Conservation (phyloP, 768 basidiomycete species). For the Phlegmacium glaucopus region DNA sequence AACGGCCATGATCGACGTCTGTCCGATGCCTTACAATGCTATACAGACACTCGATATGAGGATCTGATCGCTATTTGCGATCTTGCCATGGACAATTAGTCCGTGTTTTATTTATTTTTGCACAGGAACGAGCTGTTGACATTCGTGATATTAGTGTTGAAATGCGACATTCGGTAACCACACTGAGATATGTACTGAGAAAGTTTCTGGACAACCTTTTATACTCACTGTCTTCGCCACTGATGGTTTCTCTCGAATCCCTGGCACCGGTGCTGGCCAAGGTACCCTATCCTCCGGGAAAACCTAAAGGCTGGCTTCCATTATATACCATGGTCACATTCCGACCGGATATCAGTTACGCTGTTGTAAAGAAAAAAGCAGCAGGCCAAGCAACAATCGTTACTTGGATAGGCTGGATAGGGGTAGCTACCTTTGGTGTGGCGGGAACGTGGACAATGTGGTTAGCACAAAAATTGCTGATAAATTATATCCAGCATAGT, state of each 20-base stretch:
- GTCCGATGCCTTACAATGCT: slow-evolving; percentile 66
- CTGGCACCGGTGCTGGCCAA: slow-evolving; percentile 44
- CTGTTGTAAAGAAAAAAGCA: slow-evolving; percentile 70
- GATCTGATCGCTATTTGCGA: slow-evolving; percentile 90
- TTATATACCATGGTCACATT: slow-evolving; percentile 99
- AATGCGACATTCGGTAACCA: slow-evolving; percentile 92
- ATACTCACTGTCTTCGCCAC: slow-evolving; percentile 54
- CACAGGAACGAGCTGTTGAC: slow-evolving; percentile 13
- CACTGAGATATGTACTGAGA: slow-evolving; percentile 72
- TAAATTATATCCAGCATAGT: slow-evolving; percentile 22
- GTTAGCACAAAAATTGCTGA: slow-evolving; percentile 32
- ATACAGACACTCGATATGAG: slow-evolving; percentile 79
- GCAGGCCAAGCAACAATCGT: slow-evolving; percentile 67
- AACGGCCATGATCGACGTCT: slow-evolving; percentile 52
- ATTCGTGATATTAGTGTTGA: slow-evolving; percentile 60
- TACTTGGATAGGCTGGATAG: slow-evolving; percentile 44
- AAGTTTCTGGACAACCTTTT: slow-evolving; percentile 77
- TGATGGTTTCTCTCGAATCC: slow-evolving; percentile 42
- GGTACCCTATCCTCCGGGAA: slow-evolving; percentile 54
- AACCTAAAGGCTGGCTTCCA: slow-evolving; percentile 81
- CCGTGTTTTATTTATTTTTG: slow-evolving; percentile 34
- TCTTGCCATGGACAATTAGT: slow-evolving; percentile 98
- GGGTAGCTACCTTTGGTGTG: slow-evolving; percentile 40
- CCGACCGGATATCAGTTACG: slow-evolving; percentile 91
- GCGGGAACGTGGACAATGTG: slow-evolving; percentile 40